Percentiles rank a stretch among this genome's conserved stretches.
Conservation (phyloP, 257 asterid species). For the Coffea canephora region DNA sequence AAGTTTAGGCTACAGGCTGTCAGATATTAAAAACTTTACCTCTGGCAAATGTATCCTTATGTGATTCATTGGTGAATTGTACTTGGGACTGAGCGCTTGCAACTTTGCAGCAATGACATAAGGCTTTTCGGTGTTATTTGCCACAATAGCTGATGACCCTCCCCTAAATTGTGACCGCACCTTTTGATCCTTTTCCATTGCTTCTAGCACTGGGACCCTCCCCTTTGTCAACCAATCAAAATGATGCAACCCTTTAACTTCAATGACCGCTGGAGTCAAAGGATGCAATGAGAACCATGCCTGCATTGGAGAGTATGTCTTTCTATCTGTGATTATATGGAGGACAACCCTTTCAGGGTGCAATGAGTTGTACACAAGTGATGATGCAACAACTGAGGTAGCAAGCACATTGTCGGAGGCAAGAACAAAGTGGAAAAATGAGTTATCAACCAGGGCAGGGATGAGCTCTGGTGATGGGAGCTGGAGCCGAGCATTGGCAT, state of each 20-base stretch:
- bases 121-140: constrained; percentile 76
- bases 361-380: constrained; percentile 68
- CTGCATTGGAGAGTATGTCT: constrained; percentile 90
- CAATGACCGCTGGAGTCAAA: constrained; percentile 68
- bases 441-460: constrained; percentile 84
- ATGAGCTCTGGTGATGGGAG: constrained; percentile 82
- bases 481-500: constrained; percentile 87
- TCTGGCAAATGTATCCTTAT: constrained; percentile 91
- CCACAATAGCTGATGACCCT: constrained; percentile 89
- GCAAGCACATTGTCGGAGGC: constrained; percentile 97
- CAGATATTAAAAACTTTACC: constrained; percentile 39
- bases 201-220: constrained; percentile 87
- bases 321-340: constrained; percentile 77
- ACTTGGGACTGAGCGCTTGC: constrained; percentile 96
- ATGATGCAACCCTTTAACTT: constrained; percentile 87
- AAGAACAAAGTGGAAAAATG: constrained; percentile 76
- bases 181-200: constrained; percentile 94
- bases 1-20: constrained; percentile 2
- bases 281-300: constrained; percentile 95
- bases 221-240: constrained; percentile 96
- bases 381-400: constrained; percentile 85
- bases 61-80: constrained; percentile 88
- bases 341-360: constrained; percentile 68
- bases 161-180: constrained; percentile 81
- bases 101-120: constrained; percentile 78